Conservation (phyloP, 108 stramenopile species). For the Nannochloropsis gaditana region DNA sequence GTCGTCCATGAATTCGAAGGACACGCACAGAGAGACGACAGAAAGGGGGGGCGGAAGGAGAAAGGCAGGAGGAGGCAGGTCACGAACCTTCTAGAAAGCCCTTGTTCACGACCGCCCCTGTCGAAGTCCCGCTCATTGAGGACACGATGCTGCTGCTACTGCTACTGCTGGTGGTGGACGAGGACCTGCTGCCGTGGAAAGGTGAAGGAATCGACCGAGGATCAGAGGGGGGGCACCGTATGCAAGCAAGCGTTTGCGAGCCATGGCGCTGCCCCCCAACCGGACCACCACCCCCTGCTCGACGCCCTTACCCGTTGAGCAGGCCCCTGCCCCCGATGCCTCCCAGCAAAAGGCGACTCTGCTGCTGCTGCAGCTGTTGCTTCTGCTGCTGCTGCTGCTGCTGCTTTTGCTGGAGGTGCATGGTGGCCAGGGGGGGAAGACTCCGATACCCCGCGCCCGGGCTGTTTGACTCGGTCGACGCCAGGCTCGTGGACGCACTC, state of each 20-base stretch:
- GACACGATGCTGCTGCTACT: background rate
- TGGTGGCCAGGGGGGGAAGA: background rate
- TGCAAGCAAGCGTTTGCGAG: background rate
- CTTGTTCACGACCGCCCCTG: too few relatives aligned
- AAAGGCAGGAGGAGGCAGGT: background rate
- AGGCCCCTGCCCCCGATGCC: background rate
- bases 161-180: background rate
- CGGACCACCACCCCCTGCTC: background rate
- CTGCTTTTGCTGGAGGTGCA: background rate
- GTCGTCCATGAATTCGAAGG: too few relatives aligned
- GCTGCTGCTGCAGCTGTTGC: background rate
- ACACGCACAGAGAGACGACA: background rate
- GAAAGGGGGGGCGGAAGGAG: background rate
- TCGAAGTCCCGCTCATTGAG: background rate
- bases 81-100: background rate
- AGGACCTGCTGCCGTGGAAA: background rate
- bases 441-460: background rate
- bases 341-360: background rate
- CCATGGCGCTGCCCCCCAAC: background rate
- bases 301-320: background rate
- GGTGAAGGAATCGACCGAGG: background rate
- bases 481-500: background rate
- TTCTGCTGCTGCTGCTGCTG: background rate
- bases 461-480: background rate
- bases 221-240: background rate